phyloP scores from a whole-genome alignment of 495 filamentous ascomycete species.

The Friedmanniomyces simplex region DNA sequence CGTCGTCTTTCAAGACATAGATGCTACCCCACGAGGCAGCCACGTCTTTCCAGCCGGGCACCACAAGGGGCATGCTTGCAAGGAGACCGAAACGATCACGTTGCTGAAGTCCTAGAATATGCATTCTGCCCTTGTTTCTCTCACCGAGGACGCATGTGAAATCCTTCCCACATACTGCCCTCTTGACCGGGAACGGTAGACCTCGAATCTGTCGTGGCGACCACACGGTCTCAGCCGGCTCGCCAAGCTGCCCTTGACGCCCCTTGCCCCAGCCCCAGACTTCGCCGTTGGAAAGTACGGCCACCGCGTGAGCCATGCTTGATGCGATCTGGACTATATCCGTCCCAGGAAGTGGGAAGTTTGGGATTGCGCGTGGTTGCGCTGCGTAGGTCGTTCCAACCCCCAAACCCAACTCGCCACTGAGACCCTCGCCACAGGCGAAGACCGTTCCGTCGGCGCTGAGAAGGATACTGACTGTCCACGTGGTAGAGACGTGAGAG shows the following conservation, averaged over 20 bases:
- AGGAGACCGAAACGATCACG: conserved; percentile 58
- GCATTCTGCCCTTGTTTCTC: conserved; percentile 41
- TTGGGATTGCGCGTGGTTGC: conserved; percentile 33
- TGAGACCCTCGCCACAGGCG: conserved; percentile 51
- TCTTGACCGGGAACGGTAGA: conserved; percentile 44
- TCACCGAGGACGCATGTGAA: conserved; percentile 63
- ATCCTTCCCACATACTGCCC: conserved; percentile 67
- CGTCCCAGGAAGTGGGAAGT: conserved; percentile 50
- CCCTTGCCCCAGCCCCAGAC: conserved; percentile 83
- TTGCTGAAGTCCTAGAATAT: conserved; percentile 42
- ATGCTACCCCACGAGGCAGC: conserved; percentile 74
- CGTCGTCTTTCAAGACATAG: conserved; percentile 51
- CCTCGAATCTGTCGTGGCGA: conserved; percentile 48
- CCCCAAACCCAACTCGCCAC: conserved; percentile 64
- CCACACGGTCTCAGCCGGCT: conserved; percentile 37
- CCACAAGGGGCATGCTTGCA: conserved; percentile 30
- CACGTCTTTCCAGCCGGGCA: conserved; percentile 46
- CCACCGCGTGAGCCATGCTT: conserved; percentile 67
- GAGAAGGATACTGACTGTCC: conserved; percentile 2
- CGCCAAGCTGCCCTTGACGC: conserved; percentile 73
- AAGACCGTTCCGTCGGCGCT: conserved; percentile 35
- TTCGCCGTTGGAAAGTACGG: conserved; percentile 60
- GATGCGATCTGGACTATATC: conserved; percentile 50
- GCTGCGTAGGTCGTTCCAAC: conserved; percentile 14
- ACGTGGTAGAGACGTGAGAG: conserved; percentile 7